Conservation (phyloP, 192 early-diverging fungal genomes). For the Coemansia javaensis region DNA sequence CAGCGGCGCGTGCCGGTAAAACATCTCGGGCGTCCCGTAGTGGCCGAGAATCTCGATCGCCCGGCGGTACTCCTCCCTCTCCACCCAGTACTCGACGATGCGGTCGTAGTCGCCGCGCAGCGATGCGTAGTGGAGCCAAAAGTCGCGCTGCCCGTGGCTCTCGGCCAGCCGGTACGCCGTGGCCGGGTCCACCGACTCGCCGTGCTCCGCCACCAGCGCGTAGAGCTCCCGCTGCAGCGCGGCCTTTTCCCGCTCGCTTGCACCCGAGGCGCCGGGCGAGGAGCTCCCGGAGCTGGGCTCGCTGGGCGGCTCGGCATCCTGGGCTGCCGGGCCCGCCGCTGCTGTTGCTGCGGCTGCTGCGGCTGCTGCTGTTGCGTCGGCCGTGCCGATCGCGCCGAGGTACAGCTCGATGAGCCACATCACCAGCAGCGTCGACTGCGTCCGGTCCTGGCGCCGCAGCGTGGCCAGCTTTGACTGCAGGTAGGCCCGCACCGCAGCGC, state of each 20-base stretch:
- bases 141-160: constrained; percentile 79
- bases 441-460: constrained; percentile 66
- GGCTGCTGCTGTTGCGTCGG: constrained; percentile 53
- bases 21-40: constrained; percentile 74
- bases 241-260: constrained; percentile 56
- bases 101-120: constrained; percentile 83
- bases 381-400: constrained; percentile 67
- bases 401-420: constrained; percentile 92
- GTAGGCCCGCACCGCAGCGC: constrained; percentile 72
- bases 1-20: constrained; percentile 82
- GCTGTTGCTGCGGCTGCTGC: constrained; percentile 5
- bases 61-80: constrained; percentile 66
- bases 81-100: constrained; percentile 80
- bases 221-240: constrained; percentile 67
- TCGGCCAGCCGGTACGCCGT: constrained; percentile 79
- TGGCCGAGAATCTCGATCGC: constrained; percentile 75
- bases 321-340: constrained; percentile 1
- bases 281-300: background rate
- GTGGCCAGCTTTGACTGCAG: constrained; percentile 69
- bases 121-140: constrained; percentile 77
- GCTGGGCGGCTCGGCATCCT: background rate
- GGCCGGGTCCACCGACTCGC: constrained; percentile 56
- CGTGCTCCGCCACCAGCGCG: constrained; percentile 65
- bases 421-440: constrained; percentile 72
- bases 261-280: too few relatives aligned